phyloP scores from a whole-genome alignment of 441 rosid species.

The Populus hybrid region DNA sequence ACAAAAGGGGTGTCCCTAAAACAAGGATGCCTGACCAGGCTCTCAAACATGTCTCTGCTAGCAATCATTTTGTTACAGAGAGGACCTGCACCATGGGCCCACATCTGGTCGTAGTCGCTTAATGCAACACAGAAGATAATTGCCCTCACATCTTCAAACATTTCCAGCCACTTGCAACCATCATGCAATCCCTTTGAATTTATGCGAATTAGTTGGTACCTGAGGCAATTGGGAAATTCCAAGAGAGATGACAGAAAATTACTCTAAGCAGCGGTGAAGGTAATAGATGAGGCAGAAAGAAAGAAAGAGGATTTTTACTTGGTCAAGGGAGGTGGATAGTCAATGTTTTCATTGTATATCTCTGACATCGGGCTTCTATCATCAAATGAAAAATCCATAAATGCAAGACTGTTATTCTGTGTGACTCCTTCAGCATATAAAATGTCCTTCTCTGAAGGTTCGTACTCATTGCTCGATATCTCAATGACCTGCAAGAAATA shows the following conservation, averaged over 20 bases:
- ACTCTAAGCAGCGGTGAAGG: background rate
- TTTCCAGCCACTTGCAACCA: conserved; percentile 94
- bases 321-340: conserved; percentile 47
- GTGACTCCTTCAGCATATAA: conserved; percentile 93
- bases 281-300: background rate
- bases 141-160: conserved; percentile 90
- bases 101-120: conserved; percentile 70
- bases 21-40: conserved; percentile 69
- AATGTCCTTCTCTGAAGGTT: conserved; percentile 84
- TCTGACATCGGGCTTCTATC: conserved; percentile 87
- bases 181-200: conserved; percentile 79
- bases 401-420: conserved; percentile 86
- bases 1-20: conserved; percentile 71
- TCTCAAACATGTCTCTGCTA: conserved; percentile 76
- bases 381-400: conserved; percentile 78
- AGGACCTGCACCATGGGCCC: conserved; percentile 35
- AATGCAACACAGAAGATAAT: conserved; percentile 80
- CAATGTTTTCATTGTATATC: conserved; percentile 61
- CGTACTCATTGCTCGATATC: conserved; percentile 89
- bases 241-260: background rate
- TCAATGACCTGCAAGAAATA: conserved; percentile 63
- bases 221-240: conserved; percentile 24
- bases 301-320: conserved; percentile 37
- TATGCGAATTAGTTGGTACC: conserved; percentile 81
- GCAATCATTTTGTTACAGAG: conserved; percentile 74